Base-by-base conservation (phyloP, 176 grass and related monocot genomes). In the Carex littledalei region DNA sequence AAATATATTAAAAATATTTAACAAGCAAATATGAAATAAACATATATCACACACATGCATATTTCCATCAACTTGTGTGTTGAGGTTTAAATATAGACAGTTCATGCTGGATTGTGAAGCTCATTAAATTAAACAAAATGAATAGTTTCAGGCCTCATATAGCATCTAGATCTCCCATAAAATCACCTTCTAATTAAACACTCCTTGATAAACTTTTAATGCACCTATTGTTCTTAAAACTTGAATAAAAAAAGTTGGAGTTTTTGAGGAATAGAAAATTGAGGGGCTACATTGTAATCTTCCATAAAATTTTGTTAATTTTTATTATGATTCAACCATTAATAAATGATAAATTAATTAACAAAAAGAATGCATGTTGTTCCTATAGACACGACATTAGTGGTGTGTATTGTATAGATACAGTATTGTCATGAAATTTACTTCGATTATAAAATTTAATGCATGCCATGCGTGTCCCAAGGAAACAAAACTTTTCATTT, bases 401-500 rank as follows among this genome's bases (percentile, higher is more conserved):
- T 61, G 15, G 47, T 77, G 61, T 43, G 79, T 78, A 71, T 35
- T 56, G 11, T 63, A 41, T 62, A 34, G 2, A 84, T 6, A 84
- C 70, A 86, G 57, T 67, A 75, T 59, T 50, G 63, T 59, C 24
- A 32, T 22, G 3, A 60, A 58, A 45, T 20, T 39, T 1, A 41
- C 14, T 57, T 45, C 22, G 67, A 31, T 45, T 37, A 10, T 60
- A 17, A 31, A 53, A 73, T 52, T 49, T 68, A 56, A 74, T 82
- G 67, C 22, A 78, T 64, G 20, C 43, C 81, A 67, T 83, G 81
- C 62, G n/a, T 65, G 62, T 67, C 60, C 12, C 20, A 83, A 50
- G 50, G 20, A 34, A 37, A 63, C 53, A 67, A 10, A 41, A 34
- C 14, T 54, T 83, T 80, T 57, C 21, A 79, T 16, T 52, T 49